Conservation (phyloP, 495 filamentous ascomycete species). For the Neurospora sublineolata region DNA sequence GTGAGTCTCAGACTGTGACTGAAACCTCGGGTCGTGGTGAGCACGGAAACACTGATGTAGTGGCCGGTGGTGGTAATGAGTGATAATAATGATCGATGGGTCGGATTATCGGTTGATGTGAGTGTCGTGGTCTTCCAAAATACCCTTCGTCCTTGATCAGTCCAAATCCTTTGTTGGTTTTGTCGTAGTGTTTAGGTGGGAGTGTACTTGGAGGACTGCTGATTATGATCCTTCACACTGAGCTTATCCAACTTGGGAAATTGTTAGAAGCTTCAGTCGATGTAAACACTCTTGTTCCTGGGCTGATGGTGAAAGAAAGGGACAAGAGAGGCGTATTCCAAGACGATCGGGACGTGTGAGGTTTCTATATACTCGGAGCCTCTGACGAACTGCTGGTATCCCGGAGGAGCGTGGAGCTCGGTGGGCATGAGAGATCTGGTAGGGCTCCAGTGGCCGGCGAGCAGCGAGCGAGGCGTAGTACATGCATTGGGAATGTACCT, state of each 20-base stretch:
- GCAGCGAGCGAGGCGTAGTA: conserved; percentile 19
- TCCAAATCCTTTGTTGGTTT: neutral
- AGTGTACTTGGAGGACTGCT: neutral
- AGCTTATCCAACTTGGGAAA: neutral
- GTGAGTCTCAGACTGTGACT: conserved; percentile 1
- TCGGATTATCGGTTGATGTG: neutral
- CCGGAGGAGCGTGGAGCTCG: conserved; percentile 13
- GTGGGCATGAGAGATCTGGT: conserved; percentile 24
- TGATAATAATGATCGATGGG: neutral
- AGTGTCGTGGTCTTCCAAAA: neutral
- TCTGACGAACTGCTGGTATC: conserved; percentile 9
- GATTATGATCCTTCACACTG: neutral
- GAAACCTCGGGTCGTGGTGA: neutral
- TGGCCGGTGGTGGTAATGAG: neutral
- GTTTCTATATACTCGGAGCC: conserved; percentile 22
- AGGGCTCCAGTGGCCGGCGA: conserved; percentile 10
- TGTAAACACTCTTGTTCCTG: conserved; percentile 1
- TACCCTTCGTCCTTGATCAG: neutral
- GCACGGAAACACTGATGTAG: neutral
- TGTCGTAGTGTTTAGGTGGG: neutral
- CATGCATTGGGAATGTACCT: conserved; percentile 13
- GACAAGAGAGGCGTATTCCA: neutral
- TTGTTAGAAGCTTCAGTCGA: neutral
- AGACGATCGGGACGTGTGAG: conserved; percentile 13
- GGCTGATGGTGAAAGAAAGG: neutral